A percentile compares a stretch with the other conserved stretches of the same genome.
phyloP scores from a whole-genome alignment of 345 rosid species.

The Syzygium aromaticum region DNA sequence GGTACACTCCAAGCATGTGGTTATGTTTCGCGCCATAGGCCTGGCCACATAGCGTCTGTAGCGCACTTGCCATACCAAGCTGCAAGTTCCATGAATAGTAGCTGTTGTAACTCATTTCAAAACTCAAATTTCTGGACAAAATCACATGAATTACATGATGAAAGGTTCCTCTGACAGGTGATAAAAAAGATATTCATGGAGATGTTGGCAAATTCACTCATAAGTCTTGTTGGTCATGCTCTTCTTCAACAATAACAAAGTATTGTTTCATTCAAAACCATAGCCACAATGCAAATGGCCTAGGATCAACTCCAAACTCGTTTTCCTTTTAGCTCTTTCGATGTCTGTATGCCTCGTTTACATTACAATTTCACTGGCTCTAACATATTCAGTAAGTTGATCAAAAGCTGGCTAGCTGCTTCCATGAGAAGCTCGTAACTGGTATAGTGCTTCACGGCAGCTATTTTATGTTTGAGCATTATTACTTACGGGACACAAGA shows the following conservation, averaged over 20 bases:
- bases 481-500: background rate
- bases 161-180: background rate
- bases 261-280: background rate
- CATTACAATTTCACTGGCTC: background rate
- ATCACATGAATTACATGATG: background rate
- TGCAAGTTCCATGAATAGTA: constrained; percentile 9
- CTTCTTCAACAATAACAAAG: background rate
- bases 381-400: background rate
- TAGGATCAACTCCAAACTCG: background rate
- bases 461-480: background rate
- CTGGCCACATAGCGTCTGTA: constrained; percentile 85
- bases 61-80: constrained; percentile 85
- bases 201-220: background rate
- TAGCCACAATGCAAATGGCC: background rate
- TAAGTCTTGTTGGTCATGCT: background rate
- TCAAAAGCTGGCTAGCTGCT: background rate
- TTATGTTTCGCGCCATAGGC: constrained; percentile 71
- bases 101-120: background rate
- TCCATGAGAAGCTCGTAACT: background rate
- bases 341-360: background rate
- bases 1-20: constrained; percentile 78
- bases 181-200: background rate
- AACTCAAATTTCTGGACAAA: background rate
- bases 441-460: background rate
- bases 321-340: background rate